Evolutionary conservation across 352 stramenopile genomes (phyloP), one percentile per base, ranked within the genome.

Genomic region (Globisporangium cylindrosporum): DNA sequence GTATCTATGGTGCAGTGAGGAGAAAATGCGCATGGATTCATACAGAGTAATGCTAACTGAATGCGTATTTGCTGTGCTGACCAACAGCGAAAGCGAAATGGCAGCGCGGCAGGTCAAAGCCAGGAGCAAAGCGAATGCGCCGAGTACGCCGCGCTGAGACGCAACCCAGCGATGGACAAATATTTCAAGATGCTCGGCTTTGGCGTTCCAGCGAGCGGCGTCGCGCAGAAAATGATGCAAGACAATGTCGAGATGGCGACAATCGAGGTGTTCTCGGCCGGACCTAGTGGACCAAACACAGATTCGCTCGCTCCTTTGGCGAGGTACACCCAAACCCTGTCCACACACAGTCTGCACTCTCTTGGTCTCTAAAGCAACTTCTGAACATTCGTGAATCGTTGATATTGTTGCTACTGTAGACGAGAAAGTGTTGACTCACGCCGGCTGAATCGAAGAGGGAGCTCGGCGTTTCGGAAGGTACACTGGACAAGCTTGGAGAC

Each of bases 181-280:
- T 95, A 95, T 59, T 93, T 95, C 70, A 93, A 92, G 57, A 93
- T 95, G 87, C 77, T 95, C 29, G 76, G 69, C 9, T 91, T 93
- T 56, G 87, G 87, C 14, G 87, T 95, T 53, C 82, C 84, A 24
- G 70, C 77, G 0, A 89, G 75, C 18, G 85, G 80, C 6, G 80
- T 95, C 6, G 78, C 76, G 36, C 85, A 93, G 64, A 94, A 95
- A 69, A 95, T 95, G 85, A 72, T 80, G 8, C 84, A 93, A 75
- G 84, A 94, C 59, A 78, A 92, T 38, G 82, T 92, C 43, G 69
- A 76, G 36, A 68, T 68, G 3, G 80, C 89, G 36, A 90, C 81
- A 51, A 73, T 94, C 62, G 68, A 75, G 0, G 72, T 80, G n/a
- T 94, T 94, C 64, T 71, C 73, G 18, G 76, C 78, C 34, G 83